These are phyloP conservation scores for Deakozyma indianensis DNA, from an alignment of 805 yeast genomes.

Conservation along the genomic window DNA sequence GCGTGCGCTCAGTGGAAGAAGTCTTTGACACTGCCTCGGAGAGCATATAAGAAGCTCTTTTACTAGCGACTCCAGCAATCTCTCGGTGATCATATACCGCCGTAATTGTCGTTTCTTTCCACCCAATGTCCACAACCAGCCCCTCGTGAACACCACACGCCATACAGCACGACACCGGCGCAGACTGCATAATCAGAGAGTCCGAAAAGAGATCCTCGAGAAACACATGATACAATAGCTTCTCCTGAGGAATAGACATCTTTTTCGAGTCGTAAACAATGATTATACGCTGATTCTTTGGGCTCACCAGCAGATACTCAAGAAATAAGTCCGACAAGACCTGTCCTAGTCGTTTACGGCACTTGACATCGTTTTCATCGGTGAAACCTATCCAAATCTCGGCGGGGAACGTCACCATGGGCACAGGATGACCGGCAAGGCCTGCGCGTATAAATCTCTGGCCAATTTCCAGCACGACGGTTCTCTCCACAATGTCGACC, in stretches of 20 bases:
- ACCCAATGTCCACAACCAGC: not conserved
- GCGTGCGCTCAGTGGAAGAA: too few relatives aligned
- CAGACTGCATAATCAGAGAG: not conserved
- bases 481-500: not conserved
- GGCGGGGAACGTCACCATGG: not conserved
- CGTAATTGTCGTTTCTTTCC: not conserved
- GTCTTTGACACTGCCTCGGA: too few relatives aligned
- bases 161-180: not conserved
- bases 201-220: not conserved
- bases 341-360: not conserved
- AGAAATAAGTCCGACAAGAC: not conserved
- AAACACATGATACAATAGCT: not conserved
- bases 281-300: not conserved
- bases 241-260: not conserved
- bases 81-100: not conserved
- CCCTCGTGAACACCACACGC: not conserved
- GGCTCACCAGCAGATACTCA: not conserved
- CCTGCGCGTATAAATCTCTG: not conserved
- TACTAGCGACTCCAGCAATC: not conserved
- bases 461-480: not conserved
- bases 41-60: not conserved
- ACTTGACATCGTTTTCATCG: not conserved
- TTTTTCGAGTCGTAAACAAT: not conserved
- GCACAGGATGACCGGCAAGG: not conserved
- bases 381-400: not conserved